These are phyloP conservation scores for Hyaloscypha hepaticicola DNA, from an alignment of 495 filamentous ascomycete species.

Conservation along the genomic window DNA sequence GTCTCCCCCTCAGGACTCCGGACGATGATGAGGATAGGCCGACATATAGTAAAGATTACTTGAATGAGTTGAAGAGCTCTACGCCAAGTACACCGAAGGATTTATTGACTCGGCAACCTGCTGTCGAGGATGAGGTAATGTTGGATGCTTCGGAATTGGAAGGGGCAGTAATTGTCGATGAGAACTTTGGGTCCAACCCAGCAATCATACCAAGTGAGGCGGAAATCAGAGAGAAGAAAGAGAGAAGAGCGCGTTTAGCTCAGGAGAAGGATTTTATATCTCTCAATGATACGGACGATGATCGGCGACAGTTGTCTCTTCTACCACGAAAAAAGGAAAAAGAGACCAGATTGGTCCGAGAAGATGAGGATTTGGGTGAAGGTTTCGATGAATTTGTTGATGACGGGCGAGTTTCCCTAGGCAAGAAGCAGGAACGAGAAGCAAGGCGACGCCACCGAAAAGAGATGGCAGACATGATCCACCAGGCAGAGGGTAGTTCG, in stretches of 20 bases:
- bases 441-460: conserved; percentile 63
- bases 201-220: conserved; percentile 71
- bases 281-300: conserved; percentile 58
- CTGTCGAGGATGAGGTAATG: conserved; percentile 47
- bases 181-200: conserved; percentile 54
- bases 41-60: conserved; percentile 81
- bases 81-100: conserved; percentile 77
- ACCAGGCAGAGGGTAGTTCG: conserved; percentile 67
- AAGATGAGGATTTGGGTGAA: conserved; percentile 94
- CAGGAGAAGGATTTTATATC: conserved; percentile 79
- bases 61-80: conserved; percentile 78
- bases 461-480: conserved; percentile 82
- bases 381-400: conserved; percentile 92
- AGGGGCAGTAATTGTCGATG: conserved; percentile 60
- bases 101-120: conserved; percentile 38
- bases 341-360: conserved; percentile 73
- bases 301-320: conserved; percentile 46
- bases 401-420: conserved; percentile 77
- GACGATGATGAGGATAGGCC: conserved; percentile 61
- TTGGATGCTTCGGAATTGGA: conserved; percentile 55
- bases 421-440: conserved; percentile 77
- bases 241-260: conserved; percentile 74
- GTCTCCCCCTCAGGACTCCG: conserved; percentile 50
- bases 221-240: conserved; percentile 93
- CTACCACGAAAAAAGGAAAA: conserved; percentile 51